phyloP scores from a whole-genome alignment of 768 basidiomycete species.

The Hemileccinum impolitum region DNA sequence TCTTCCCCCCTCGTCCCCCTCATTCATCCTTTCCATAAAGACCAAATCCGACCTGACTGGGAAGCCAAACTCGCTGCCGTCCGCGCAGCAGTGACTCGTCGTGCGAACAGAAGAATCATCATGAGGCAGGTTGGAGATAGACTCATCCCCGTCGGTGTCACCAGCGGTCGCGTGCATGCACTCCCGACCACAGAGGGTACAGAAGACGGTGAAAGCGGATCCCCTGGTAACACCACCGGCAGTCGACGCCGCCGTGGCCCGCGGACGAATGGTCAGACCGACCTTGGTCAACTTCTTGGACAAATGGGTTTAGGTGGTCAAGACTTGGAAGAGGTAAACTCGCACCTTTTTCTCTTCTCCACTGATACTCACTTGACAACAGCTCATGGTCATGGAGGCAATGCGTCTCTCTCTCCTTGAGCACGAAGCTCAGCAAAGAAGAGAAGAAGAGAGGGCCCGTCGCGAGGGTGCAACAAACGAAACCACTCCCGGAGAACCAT shows the following conservation, averaged over 20 bases:
- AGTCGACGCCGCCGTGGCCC: constrained; percentile 61
- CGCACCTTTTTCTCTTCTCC: constrained; percentile 22
- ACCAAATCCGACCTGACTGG: constrained; percentile 98
- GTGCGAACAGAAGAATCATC: constrained; percentile 93
- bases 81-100: constrained; percentile 90
- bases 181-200: constrained; percentile 54
- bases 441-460: constrained; percentile 67
- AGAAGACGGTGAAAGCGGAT: constrained; percentile 38
- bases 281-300: constrained; percentile 59
- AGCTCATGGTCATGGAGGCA: constrained; percentile 99
- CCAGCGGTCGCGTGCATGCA: constrained; percentile 78
- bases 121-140: constrained; percentile 99
- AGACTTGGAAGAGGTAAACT: constrained; percentile 85
- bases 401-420: constrained; percentile 94
- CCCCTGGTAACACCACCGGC: constrained; percentile 34
- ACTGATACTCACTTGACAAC: constrained; percentile 10
- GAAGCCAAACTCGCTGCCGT: constrained; percentile 93
- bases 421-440: constrained; percentile 89
- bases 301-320: constrained; percentile 74
- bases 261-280: constrained; percentile 47
- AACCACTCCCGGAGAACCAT: constrained; percentile 28
- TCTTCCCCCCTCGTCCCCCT: constrained; percentile 6
- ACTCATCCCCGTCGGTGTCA: constrained; percentile 94
- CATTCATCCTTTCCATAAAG: constrained; percentile 37
- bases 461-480: constrained; percentile 39